Base-by-base conservation (phyloP, 2,329 filamentous ascomycete species). In the Macrophomina tecta region DNA sequence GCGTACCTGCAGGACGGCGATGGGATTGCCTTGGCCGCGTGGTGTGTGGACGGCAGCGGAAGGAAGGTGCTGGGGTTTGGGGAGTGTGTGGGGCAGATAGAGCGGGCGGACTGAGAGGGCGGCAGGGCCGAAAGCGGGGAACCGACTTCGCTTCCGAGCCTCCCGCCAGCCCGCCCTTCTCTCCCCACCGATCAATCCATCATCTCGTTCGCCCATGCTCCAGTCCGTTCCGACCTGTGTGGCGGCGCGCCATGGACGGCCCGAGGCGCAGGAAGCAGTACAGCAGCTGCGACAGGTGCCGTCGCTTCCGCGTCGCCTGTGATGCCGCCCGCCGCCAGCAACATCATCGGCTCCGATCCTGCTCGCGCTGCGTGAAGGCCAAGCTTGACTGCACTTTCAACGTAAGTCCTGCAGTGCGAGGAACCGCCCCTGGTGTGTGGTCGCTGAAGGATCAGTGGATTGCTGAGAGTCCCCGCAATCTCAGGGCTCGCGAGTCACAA, bases 1-100 rank as follows among this genome's bases (percentile, higher is more conserved):
- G 71, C 75, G 11, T 83, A 79, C 70, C 71, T 82, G 11, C 72
- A 78, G 36, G 81, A 83, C 70, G 80, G 79, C 1, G 81, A 82
- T 62, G 75, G 74, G 46, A 76, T 82, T 8, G 71, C 70, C 1
- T 73, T 81, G 18, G 75, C 74, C 9, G 80, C 36, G 48, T 5
- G 36, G 12, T 64, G 76, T 3, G 73, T 76, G 32, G 75, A 76
- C 56, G 77, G 76, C 0, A 73, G 78, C 16, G 75, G 73, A 6
- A 69, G 66, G 36, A 55, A 60, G n/a, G 73, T 73, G 7, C 73
- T 82, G 4, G 80, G 80, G 0, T 81, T 82, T 69, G 80, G 80
- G 1, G 79, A 80, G 40, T 81, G 78, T 66, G 67, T 75, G 40
- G 80, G 78, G 23, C 72, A 73, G 9, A 68, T 82, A 1, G 68